Conservation (phyloP, 495 filamentous ascomycete genomes). For the Penicillium paxilli region DNA sequence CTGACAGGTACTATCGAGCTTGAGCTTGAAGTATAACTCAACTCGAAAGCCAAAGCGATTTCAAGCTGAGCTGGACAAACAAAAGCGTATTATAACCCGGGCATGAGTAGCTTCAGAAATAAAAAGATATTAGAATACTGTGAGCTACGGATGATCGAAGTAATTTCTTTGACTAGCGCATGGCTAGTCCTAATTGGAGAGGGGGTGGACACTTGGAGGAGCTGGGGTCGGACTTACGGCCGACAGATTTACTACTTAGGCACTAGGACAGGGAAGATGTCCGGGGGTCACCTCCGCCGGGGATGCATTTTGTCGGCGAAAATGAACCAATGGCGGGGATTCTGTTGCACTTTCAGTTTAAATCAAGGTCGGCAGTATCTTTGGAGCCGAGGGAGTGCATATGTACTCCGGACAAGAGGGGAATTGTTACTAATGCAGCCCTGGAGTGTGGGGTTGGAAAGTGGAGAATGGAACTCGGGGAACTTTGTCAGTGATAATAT, state of each 20-base stretch:
- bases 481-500: no score
- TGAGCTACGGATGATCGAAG: not conserved
- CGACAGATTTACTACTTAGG: slow-evolving; percentile 3
- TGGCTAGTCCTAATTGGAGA: slow-evolving; percentile 6
- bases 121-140: no score
- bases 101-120: not conserved
- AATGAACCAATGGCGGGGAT: slow-evolving; percentile 9
- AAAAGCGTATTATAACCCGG: no score
- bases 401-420: no score
- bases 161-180: slow-evolving; percentile 2
- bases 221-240: slow-evolving; percentile 11
- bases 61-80: no score
- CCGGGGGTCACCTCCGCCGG: not conserved
- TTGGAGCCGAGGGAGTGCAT: not conserved
- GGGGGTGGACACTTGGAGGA: no score
- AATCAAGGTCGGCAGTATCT: not conserved
- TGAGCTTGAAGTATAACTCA: no score
- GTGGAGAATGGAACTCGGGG: no score
- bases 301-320: slow-evolving; percentile 6
- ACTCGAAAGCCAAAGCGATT: no score
- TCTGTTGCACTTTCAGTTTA: not conserved
- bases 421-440: not conserved
- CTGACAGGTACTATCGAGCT: no score
- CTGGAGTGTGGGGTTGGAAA: slow-evolving; percentile 4
- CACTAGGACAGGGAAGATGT: slow-evolving; percentile 3